These are phyloP conservation scores for Rhizophlyctis rosea DNA, from an alignment of 192 early-diverging fungal genomes.

Conservation along the genomic window DNA sequence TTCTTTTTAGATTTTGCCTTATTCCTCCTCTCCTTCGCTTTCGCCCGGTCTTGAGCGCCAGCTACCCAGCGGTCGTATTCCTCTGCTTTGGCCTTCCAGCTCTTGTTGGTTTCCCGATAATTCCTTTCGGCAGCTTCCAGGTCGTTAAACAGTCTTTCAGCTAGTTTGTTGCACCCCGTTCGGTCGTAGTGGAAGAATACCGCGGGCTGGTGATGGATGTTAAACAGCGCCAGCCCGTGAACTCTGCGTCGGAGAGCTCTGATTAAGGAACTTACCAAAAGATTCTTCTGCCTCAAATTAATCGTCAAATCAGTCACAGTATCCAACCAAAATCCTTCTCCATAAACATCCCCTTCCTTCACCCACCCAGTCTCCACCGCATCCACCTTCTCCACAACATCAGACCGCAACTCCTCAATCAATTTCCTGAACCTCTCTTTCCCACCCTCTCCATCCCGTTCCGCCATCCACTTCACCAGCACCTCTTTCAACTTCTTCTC, in stretches of 20 bases:
- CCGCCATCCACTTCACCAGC: slow-evolving; percentile 27
- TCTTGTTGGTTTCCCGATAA: not conserved
- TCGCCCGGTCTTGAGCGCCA: not conserved
- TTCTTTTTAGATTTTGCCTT: slow-evolving; percentile 22
- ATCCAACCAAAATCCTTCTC: no score
- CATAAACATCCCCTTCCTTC: no score
- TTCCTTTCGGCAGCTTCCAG: slow-evolving; percentile 21
- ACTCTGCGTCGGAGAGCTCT: no score
- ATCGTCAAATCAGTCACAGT: no score
- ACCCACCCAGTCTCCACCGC: no score
- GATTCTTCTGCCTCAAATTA: no score
- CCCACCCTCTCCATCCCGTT: no score
- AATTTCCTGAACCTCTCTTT: no score
- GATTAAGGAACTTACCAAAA: no score
- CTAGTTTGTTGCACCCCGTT: slow-evolving; percentile 20
- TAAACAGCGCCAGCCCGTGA: no score
- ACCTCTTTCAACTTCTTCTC: slow-evolving; percentile 30
- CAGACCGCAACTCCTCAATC: no score
- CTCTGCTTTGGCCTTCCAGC: not conserved
- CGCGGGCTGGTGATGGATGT: slow-evolving; percentile 37
- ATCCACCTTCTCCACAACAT: no score
- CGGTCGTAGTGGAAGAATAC: slow-evolving; percentile 47
- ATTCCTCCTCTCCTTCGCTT: not conserved
- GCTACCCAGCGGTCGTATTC: not conserved
- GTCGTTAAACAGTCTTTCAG: slow-evolving; percentile 11